Base-by-base conservation (phyloP, 2,329 filamentous ascomycete species). In the Ophiostoma pallidulum region DNA sequence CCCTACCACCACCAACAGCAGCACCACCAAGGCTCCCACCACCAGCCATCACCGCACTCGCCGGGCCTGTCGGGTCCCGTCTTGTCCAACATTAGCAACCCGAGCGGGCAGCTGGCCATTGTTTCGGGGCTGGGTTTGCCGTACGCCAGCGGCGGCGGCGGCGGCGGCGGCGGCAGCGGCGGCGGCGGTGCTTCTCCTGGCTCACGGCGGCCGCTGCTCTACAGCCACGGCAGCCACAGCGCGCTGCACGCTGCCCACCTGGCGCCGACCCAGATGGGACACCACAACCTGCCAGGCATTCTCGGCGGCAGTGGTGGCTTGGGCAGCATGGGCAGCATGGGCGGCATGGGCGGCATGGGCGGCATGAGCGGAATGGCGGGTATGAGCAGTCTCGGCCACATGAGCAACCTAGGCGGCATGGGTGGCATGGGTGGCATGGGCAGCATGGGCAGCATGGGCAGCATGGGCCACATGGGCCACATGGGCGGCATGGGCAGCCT, bases 281-380 rank as follows among this genome's bases (percentile, higher is more conserved):
- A 51, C 35, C 49, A 48, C 41, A 69, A 79, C 53, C 76, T 90
- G 65, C 86, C 87, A 51, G 62, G 66, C 18, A 49, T 51, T 3
- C 69, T 70, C 20, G 18, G 62, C 64, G 37, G 67, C 70, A n/a
- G n/a, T n/a, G n/a, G n/a, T n/a, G n/a, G n/a, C n/a, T n/a, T n/a
- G n/a, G 67, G 70, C 41, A 64, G 66, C 41, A 67, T 66, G 53
- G 56, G 62, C 38, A 55, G 43, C 19, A 45, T 47, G 42, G 79
- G 78, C 36, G 79, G 78, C 57, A 86, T 86, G 82, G 74, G 73
- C 20, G 73, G 72, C 40, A 75, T 74, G 70, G 72, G 70, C 10
- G 74, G 75, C 20, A 75, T 67, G 64, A 64, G 66, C 10, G 65
- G 64, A 20, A 71, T 80, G 76, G 75, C n/a, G n/a, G n/a, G n/a